These are phyloP conservation scores for Pythium brachiatum DNA, from an alignment of 352 stramenopile genomes.

Conservation along the genomic window DNA sequence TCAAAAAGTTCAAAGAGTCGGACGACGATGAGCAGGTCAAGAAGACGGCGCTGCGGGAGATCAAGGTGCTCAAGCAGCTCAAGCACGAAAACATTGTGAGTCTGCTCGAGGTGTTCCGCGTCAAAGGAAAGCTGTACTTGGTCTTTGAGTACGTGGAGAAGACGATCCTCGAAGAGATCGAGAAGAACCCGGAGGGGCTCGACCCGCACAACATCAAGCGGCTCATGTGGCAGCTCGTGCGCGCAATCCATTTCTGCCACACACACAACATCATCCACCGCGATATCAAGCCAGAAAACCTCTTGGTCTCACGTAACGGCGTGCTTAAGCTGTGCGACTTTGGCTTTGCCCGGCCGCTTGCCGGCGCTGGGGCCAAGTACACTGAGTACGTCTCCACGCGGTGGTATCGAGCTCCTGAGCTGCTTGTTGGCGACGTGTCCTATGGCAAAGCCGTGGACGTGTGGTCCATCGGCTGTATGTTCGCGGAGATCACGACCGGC, in stretches of 20 bases:
- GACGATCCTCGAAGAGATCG: conserved; percentile 88
- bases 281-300: conserved; percentile 94
- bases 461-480: conserved; percentile 96
- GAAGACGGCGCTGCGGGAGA: conserved; percentile 83
- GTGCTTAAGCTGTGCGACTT: conserved; percentile 95
- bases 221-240: conserved; percentile 85
- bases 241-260: conserved; percentile 92
- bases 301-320: conserved; percentile 91
- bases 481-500: conserved; percentile 95
- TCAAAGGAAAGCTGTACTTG: conserved; percentile 82
- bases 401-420: conserved; percentile 95
- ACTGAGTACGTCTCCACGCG: conserved; percentile 92
- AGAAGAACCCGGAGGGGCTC: conserved; percentile 83
- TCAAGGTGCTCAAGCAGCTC: conserved; percentile 86
- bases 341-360: conserved; percentile 74
- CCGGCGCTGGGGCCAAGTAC: conserved; percentile 65
- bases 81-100: conserved; percentile 88
- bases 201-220: conserved; percentile 59
- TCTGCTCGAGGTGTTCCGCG: conserved; percentile 81
- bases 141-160: conserved; percentile 90
- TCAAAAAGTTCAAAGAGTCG: conserved; percentile 92
- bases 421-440: conserved; percentile 81
- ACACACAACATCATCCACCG: conserved; percentile 95
- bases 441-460: conserved; percentile 97
- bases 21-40: conserved; percentile 89